Evolutionary conservation across 306 rosid species (phyloP), one percentile per base, ranked within the genome.

Genomic region (Ormosia emarginata): DNA sequence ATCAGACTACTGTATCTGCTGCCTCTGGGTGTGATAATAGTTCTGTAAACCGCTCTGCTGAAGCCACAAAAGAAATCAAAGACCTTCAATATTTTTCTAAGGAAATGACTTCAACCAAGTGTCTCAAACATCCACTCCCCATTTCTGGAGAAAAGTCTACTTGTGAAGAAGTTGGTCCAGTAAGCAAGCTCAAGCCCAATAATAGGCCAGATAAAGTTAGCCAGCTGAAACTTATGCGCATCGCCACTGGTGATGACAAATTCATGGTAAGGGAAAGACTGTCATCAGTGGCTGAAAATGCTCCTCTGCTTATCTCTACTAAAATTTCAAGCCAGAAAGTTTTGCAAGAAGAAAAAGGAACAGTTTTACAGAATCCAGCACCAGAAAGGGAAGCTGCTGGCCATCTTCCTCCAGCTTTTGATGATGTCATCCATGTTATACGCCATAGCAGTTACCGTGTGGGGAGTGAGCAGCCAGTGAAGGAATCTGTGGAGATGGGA

Each of bases 401-500:
- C n/a, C 94, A 90, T 75, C 91, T 94, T 78, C 90, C 97, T 81
- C 88, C 92, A 2, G 97, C 90, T 66, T 92, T 92, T 86, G 98
- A 88, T 74, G 98, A 91, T 67, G 78, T 95, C 65, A 95, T 95
- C 77, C 97, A 95, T 79, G 98, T 95, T 15, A 93, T 95, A 78
- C 89, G 98, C 55, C 98, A 91, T 77, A 94, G 98, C 79, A 94
- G 97, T 89, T 94, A 87, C 63, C 97, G 97, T 6, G 89, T 94
- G 34, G 97, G 93, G 74, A 89, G 88, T 56, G 97, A 95, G 65
- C 95, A 88, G 76, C 90, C 97, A 32, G 87, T 88, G 5, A 74
- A 87, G 74, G 97, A 95, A 83, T 78, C 94, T 36, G 55, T 83
- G 71, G 98, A 94, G 86, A 85, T 87, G 92, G 98, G 94, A 75